phyloP scores from a whole-genome alignment of 345 rosid genomes.

The Adansonia digitata region DNA sequence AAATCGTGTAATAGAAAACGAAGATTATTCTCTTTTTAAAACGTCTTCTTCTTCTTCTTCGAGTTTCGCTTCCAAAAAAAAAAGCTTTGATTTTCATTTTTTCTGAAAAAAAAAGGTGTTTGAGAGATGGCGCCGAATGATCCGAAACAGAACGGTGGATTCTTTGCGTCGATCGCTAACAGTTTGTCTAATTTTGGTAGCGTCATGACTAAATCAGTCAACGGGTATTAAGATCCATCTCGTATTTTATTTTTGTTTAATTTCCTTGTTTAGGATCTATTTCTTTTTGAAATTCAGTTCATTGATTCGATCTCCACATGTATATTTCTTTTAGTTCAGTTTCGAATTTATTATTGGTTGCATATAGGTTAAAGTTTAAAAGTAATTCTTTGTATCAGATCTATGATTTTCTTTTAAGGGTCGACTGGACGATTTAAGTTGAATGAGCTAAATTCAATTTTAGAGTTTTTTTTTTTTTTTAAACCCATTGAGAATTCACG shows the following conservation, averaged over 20 bases:
- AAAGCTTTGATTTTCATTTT: background rate
- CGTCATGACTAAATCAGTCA: constrained; percentile 89
- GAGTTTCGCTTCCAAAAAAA: background rate
- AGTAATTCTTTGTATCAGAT: background rate
- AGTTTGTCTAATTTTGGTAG: constrained; percentile 62
- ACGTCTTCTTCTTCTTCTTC: background rate
- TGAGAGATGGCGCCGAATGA: constrained; percentile 62
- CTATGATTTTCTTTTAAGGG: background rate
- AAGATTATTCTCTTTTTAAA: background rate
- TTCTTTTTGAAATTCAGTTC: background rate
- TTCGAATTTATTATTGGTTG: background rate
- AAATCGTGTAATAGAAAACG: background rate
- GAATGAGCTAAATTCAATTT: background rate
- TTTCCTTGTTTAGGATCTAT: background rate
- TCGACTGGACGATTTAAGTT: background rate
- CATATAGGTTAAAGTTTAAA: background rate
- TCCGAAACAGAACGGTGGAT: constrained; percentile 65
- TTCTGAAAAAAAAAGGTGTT: background rate
- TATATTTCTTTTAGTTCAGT: background rate
- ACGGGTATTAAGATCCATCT: constrained; percentile 53
- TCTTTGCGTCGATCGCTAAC: constrained; percentile 79
- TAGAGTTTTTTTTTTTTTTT: too few relatives aligned
- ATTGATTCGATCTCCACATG: background rate
- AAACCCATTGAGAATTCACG: background rate
- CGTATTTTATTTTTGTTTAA: background rate